phyloP scores from a whole-genome alignment of 768 basidiomycete genomes.

The Phallus indusiatus region DNA sequence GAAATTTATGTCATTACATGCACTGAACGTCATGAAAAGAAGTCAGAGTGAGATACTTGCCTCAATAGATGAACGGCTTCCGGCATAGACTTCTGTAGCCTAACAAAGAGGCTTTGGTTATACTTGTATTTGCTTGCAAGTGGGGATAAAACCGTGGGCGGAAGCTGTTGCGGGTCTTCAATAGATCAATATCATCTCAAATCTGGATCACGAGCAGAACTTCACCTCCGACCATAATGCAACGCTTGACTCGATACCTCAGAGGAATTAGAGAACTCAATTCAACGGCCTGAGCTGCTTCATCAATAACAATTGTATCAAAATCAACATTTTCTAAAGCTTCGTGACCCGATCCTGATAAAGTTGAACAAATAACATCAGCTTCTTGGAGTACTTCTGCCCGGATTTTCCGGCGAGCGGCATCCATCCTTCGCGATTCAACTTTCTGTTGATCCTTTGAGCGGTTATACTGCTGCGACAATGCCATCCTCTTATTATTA shows the following conservation, averaged over 20 bases:
- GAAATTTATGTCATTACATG: conserved; percentile 2
- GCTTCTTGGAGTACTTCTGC: conserved; percentile 75
- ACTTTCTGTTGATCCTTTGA: conserved; percentile 79
- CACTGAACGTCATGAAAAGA: neutral
- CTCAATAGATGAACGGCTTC: conserved; percentile 88
- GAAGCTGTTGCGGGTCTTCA: conserved; percentile 84
- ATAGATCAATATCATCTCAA: neutral
- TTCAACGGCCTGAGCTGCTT: conserved; percentile 96
- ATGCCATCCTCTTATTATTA: conserved; percentile 48
- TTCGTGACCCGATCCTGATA: conserved; percentile 91
- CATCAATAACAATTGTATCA: conserved; percentile 95
- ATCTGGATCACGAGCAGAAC: neutral
- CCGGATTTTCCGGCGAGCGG: conserved; percentile 62
- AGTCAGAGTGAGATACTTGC: conserved; percentile 27
- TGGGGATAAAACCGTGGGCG: conserved; percentile 76
- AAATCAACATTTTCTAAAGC: conserved; percentile 75
- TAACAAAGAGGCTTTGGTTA: conserved; percentile 88
- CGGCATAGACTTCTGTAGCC: conserved; percentile 69
- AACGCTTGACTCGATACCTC: conserved; percentile 73
- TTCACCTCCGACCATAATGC: conserved; percentile 87
- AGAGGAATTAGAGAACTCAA: conserved; percentile 91
- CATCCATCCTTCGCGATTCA: conserved; percentile 72
- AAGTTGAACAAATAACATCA: conserved; percentile 88
- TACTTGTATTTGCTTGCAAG: conserved; percentile 63
- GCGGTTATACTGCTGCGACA: conserved; percentile 65